Base-by-base conservation (phyloP, 306 rosid species). In the Vicia sativa region DNA sequence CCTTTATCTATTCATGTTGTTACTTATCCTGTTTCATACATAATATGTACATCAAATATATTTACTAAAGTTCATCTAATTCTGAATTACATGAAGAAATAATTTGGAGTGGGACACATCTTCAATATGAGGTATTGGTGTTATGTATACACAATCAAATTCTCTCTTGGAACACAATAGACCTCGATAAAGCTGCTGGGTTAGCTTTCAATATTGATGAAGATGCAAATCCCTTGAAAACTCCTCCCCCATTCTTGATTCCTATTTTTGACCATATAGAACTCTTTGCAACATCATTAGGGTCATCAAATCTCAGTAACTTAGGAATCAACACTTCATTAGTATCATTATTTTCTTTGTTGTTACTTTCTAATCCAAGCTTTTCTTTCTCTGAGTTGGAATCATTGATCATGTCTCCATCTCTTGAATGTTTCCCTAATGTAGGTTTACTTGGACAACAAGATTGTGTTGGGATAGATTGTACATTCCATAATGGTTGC, bases 131-230 rank as follows among this genome's bases (percentile, higher is more conserved):
- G 23, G 25, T 48, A 31, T 31, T 31, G 35, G 35, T 6, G 1
- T 31, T 9, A 18, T 11, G 5, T 21, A 25, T 21, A 19, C n/a
- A 26, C 54, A 69, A 66, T 73, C 74, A 92, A 45, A 84, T 65
- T 64, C 83, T 84, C 82, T 89, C 96, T 6, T 73, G 89, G 79
- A 89, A 92, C 66, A 64, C 79, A 53, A 74, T 50, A 42, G 96
- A 90, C 76, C 92, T 81, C 34, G 92, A 84, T 42, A 89, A 73
- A 66, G 97, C 97, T 25, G 92, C 89, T 3, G 97, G 97, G 72
- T 89, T 92, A 39, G 92, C 90, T 68, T 85, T 87, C 83, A 92
- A 64, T 65, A 79, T 72, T 0, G 80, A 64, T 2, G 86, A 89
- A 7, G 14, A 9, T 26, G 76, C 78, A 70, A 89, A 84, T 38